Base-by-base conservation (phyloP, 2,329 filamentous ascomycete genomes). In the Penicillium hordei region DNA sequence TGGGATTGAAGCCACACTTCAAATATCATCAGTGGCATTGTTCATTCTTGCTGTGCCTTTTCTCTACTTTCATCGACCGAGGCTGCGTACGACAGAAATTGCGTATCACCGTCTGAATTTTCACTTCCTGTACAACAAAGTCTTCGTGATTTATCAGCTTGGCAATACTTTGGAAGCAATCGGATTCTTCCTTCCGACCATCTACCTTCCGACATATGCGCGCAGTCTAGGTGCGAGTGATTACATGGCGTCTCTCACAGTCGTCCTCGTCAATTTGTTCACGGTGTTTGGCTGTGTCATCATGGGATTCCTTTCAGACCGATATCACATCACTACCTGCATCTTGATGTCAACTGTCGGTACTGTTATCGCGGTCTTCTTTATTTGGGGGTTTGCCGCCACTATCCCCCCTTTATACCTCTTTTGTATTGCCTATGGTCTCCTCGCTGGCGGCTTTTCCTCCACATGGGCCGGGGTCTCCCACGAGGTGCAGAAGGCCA, bases 41-140 rank as follows among this genome's bases (percentile, higher is more conserved):
- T 67, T 78, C 70, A 48, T 81, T 67, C 38, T 80, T 63, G 43
- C 78, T 60, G 42, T 73, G 58, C 63, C 75, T 48, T 48, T 78
- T 55, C 27, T 76, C 62, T 53, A 70, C 68, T 58, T 75, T 67
- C 55, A 74, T 27, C 62, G 66, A 50, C 68, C 70, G 8, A 64
- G 72, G 2, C 51, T 73, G 25, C 69, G 68, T 2, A 58, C 62
- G 2, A 56, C 60, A 0, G 56, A 58, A 4, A 45, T 55, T 13
- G 57, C 58, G 45, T 64, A 54, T 43, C 63, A 70, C 8, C 67
- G 63, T 21, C 64, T 74, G 34, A 66, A 73, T 50, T 61, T 76
- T 21, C 60, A 56, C 7, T 78, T 76, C 59, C 23, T 75, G 34
- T 60, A 58, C 57, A 60, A 60, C 57, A 64, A 59, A 50, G 58